Conservation (phyloP, 371 early-diverging fungal genomes). For the Hamiltosporidium magnivora region DNA sequence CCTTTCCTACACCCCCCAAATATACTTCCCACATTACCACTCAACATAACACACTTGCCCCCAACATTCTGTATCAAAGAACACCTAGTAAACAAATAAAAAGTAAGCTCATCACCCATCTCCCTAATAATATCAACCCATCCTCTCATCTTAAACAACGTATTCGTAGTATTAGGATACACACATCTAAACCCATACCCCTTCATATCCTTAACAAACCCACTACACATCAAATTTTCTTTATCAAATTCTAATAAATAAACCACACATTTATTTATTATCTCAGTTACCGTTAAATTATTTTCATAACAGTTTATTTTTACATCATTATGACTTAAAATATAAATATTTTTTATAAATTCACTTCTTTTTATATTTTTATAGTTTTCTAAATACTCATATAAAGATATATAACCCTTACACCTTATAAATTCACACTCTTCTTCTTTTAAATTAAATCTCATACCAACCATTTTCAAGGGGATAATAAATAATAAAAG, state of each 20-base stretch:
- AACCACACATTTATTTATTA: no score
- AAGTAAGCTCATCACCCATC: conserved; percentile 30
- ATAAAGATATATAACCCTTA: no score
- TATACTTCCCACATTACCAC: conserved; percentile 22
- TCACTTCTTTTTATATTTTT: no score
- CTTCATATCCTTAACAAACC: conserved; percentile 1
- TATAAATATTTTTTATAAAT: no score
- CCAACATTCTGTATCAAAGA: conserved; percentile 12
- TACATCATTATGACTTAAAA: no score
- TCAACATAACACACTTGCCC: conserved; percentile 11
- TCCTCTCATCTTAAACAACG: conserved; percentile 16
- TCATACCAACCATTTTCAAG: no score
- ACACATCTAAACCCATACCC: not conserved
- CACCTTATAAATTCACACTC: no score
- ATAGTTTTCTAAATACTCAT: no score
- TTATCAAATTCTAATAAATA: not conserved
- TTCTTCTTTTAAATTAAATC: no score
- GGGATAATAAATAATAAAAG: no score
- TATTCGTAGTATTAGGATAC: conserved; percentile 17
- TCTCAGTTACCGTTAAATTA: no score
- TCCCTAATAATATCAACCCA: conserved; percentile 18
- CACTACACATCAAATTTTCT: conserved; percentile 5
- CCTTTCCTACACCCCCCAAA: not conserved
- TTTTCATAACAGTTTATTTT: no score
- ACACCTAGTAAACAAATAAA: conserved; percentile 33